Percentiles rank a stretch among this genome's conserved stretches.
Evolutionary conservation across 148 eudicot genomes (phyloP).

Genomic region (Dysphania ambrosioides): DNA sequence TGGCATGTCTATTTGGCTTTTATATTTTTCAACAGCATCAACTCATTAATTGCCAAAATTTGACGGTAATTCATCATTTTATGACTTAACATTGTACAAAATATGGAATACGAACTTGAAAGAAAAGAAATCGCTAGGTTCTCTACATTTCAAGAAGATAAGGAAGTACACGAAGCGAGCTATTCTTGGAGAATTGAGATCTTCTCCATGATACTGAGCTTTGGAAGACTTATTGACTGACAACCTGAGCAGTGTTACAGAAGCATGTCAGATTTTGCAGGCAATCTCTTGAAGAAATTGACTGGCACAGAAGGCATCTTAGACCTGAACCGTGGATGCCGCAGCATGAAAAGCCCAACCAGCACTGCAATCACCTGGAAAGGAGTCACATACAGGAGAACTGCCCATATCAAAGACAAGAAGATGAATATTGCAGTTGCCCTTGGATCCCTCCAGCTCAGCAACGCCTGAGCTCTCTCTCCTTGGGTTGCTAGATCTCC

Average conservation of each 20-base stretch:
- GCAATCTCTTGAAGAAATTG: constrained; percentile 90
- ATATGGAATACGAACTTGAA: constrained; percentile 10
- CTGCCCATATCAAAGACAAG: constrained; percentile 62
- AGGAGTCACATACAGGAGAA: constrained; percentile 80
- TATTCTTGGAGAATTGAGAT: constrained; percentile 6
- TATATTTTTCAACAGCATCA: neutral
- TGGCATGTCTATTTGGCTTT: neutral
- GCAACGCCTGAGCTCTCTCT: constrained; percentile 68
- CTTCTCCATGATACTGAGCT: constrained; percentile 23
- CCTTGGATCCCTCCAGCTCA: constrained; percentile 93
- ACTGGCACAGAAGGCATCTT: constrained; percentile 86
- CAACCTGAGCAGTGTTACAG: constrained; percentile 38
- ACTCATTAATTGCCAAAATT: constrained; percentile 19
- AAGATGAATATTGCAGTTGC: constrained; percentile 83
- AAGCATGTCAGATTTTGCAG: constrained; percentile 77
- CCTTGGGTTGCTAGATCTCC: constrained; percentile 92
- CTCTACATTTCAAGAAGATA: constrained; percentile 27
- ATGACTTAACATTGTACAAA: constrained; percentile 25
- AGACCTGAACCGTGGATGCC: constrained; percentile 83
- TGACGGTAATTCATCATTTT: constrained; percentile 17
- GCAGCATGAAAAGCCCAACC: constrained; percentile 59
- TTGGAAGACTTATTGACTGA: constrained; percentile 6
- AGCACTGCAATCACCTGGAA: constrained; percentile 77
- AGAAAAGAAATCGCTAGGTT: constrained; percentile 20
- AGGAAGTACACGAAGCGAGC: neutral